Evolutionary conservation across 352 stramenopile species (phyloP), one percentile per base, ranked within the genome.

Genomic region (Phytophthora tentaculata): DNA sequence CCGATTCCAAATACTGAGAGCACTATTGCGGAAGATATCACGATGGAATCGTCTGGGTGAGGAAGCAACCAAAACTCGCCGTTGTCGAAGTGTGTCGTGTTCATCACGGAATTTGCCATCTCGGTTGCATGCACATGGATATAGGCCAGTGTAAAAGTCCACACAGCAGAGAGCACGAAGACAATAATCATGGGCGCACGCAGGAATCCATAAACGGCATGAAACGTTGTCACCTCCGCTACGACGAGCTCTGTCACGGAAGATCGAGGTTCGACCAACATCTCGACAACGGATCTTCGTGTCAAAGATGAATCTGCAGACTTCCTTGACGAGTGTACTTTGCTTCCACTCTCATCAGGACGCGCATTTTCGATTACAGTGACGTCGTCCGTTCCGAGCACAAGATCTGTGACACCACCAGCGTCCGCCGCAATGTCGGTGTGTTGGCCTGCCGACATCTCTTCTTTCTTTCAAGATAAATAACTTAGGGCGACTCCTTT

Each of bases 1-100:
- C 74, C 72, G 1, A 76, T 23, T 0, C 69, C 73, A 48, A 84
- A 81, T 0, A 77, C 14, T 5, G 67, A 54, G 0, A 85, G 67
- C 24, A 84, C 52, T 2, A 69, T 23, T 10, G 65, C 58, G 10
- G 77, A 69, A 1, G 56, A 54, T 44, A 79, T 44, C 10, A 71
- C 52, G 24, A 84, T 65, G 2, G 19, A 1, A 9, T 52, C 16
- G 3, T 79, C 61, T 5, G 70, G 61, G 14, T 67, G 54, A 20
- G 74, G 64, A 9, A 86, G 60, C 32, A 81, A 47, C 77, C 80
- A 88, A 19, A 88, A 86, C 29, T 83, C 74, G 35, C 80, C 74
- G 32, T 72, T 74, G 64, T 86, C 77, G 20, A 86, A 77, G 0
- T 73, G 23, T 22, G 57, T 52, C 10, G 75, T 86, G 13, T 73